Evolutionary conservation across 2,329 filamentous ascomycete genomes (phyloP).

Genomic region (Calonectria pseudoturangicola): DNA sequence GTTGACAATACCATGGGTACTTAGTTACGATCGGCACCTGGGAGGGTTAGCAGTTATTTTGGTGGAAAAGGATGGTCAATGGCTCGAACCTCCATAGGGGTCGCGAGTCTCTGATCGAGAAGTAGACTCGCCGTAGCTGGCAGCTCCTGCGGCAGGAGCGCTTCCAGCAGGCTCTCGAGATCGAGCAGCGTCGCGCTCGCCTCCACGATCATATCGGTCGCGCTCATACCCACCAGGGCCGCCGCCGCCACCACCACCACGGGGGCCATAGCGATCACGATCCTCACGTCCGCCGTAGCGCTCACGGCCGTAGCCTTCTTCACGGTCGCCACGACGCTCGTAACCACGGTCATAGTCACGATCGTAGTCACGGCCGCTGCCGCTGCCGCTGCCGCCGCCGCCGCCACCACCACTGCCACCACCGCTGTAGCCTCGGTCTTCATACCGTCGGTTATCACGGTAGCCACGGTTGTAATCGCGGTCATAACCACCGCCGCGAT

Average conservation of each 20-base stretch:
- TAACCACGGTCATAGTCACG: slow-evolving; percentile 68
- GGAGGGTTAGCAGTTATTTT: slow-evolving; percentile 54
- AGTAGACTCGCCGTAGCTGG: slow-evolving; percentile 64
- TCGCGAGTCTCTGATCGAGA: slow-evolving; percentile 66
- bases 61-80: slow-evolving; percentile 38
- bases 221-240: slow-evolving; percentile 66
- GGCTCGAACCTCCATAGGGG: slow-evolving; percentile 64
- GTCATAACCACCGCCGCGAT: slow-evolving; percentile 61
- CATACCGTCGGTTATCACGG: slow-evolving; percentile 67
- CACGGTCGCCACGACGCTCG: slow-evolving; percentile 66
- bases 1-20: slow-evolving; percentile 45
- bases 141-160: slow-evolving; percentile 57
- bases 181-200: slow-evolving; percentile 64
- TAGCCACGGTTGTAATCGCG: slow-evolving; percentile 71
- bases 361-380: slow-evolving; percentile 71
- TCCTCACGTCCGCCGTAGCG: slow-evolving; percentile 68
- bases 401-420: slow-evolving; percentile 59
- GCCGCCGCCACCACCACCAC: slow-evolving; percentile 51
- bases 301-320: slow-evolving; percentile 62
- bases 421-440: slow-evolving; percentile 69
- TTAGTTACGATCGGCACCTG: slow-evolving; percentile 58
- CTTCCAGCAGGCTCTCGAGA: slow-evolving; percentile 62
- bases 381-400: background rate
- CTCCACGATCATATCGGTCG: slow-evolving; percentile 69
- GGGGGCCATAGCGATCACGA: slow-evolving; percentile 64